Evolutionary conservation across 176 grass and related monocot species (phyloP).

Genomic region (Bonia amplexicaulis): DNA sequence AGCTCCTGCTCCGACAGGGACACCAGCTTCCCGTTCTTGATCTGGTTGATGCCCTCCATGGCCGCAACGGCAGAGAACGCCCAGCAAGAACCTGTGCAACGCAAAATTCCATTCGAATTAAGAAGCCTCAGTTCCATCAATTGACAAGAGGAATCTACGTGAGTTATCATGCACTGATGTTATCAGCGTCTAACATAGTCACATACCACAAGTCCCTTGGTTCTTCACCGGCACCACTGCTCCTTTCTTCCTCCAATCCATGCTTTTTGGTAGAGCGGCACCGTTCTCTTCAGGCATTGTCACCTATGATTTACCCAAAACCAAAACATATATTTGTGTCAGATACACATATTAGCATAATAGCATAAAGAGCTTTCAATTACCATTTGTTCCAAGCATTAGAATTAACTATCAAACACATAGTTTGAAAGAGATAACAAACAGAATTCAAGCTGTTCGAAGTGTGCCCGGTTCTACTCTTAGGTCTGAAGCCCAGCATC

Average conservation of each 20-base stretch:
- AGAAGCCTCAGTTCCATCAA: neutral
- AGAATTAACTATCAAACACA: neutral
- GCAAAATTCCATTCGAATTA: neutral
- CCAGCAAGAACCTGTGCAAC: constrained; percentile 54
- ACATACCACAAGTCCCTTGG: constrained; percentile 52
- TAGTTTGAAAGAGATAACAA: neutral
- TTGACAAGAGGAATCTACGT: neutral
- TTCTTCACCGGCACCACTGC: constrained; percentile 47
- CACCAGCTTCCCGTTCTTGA: constrained; percentile 47
- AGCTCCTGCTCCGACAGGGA: constrained; percentile 75
- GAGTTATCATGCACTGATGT: no score
- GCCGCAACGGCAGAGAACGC: constrained; percentile 63
- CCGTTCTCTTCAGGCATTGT: neutral
- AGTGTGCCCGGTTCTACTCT: neutral
- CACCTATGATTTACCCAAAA: neutral
- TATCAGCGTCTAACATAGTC: neutral
- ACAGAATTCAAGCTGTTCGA: neutral
- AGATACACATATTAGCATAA: neutral
- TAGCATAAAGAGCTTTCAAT: neutral
- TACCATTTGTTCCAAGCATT: neutral
- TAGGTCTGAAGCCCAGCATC: neutral
- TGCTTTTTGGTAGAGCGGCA: neutral
- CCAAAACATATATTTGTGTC: neutral
- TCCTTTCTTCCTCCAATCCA: constrained; percentile 51
- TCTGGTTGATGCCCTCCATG: constrained; percentile 60